Percentiles rank a stretch among this genome's conserved stretches.
phyloP scores from a whole-genome alignment of 2,329 filamentous ascomycete genomes.

The Fusarium buxicola region DNA sequence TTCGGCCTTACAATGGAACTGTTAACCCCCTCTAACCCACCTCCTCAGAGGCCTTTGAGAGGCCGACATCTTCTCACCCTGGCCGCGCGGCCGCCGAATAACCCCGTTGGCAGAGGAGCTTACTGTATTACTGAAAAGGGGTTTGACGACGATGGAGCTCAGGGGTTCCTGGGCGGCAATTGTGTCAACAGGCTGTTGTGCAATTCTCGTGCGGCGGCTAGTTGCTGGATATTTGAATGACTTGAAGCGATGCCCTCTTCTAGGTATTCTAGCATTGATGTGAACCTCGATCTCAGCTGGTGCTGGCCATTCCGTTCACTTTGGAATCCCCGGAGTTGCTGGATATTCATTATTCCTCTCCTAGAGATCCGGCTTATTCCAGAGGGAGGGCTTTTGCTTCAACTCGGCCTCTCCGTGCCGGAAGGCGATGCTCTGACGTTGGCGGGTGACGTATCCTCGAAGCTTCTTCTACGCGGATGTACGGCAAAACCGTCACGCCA shows the following conservation, averaged over 20 bases:
- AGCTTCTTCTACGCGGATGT: constrained; percentile 22
- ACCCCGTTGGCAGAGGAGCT: background rate
- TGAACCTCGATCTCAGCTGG: too few relatives aligned
- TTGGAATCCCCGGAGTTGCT: background rate
- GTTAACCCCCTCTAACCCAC: background rate
- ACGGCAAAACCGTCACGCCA: constrained; percentile 19
- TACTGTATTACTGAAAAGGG: background rate
- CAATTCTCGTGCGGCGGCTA: background rate
- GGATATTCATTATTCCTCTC: background rate
- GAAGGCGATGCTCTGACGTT: constrained; percentile 39
- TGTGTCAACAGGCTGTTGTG: background rate
- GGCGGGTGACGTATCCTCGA: constrained; percentile 34
- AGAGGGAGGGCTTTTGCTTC: background rate
- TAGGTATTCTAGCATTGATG: background rate
- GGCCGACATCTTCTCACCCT: background rate
- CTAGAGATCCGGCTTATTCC: constrained; percentile 5
- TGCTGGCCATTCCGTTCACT: too few relatives aligned
- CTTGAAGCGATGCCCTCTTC: background rate
- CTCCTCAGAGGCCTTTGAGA: too few relatives aligned
- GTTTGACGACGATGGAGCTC: background rate
- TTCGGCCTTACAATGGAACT: background rate
- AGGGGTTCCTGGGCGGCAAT: too few relatives aligned
- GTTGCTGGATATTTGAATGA: background rate
- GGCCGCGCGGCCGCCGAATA: background rate
- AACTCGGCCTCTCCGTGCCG: constrained; percentile 34